Base-by-base conservation (phyloP, 2,329 filamentous ascomycete species). In the Periconia sp. region DNA sequence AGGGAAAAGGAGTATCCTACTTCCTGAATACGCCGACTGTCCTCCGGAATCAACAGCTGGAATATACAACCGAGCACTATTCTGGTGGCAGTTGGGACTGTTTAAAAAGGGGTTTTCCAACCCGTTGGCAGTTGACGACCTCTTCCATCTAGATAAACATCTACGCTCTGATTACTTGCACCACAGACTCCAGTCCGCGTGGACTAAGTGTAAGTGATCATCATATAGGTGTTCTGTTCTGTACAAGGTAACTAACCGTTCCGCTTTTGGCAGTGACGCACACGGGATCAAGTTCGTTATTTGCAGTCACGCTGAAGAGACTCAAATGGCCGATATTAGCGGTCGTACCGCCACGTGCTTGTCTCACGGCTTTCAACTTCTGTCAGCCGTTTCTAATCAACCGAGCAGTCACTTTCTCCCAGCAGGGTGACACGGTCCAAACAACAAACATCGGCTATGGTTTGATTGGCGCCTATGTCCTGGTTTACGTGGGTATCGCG, bases 11-110 rank as follows among this genome's bases (percentile, higher is more conserved):
- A 50, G 54, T 4, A 64, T 76, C 4, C 59, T 79, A 3, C 61
- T 68, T 11, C 48, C 60, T 3, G 62, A 70, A 17, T 76, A 72
- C 33, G 59, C 64, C 1, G 48, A 56, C 2, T 72, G 69, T 29
- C 77, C 79, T 1, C 73, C 70, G 0, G 81, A 84, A 54, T 74
- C 74, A 3, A 81, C 75, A 2, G 77, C 74, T 33, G 73, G 78
- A 3, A 64, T 79, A n/a, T 76, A 76, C 49, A 80, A 69, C 46
- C 67, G 70, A 30, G 64, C 62, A 0, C 61, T 79, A 10, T 82
- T 82, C 54, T 76, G 71, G 68, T 83, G 80, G 80, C 59, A 82
- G 36, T 80, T 77, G 43, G 69, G 72, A 2, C 57, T 84, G 5
- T 75, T 84, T 29, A 69, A 69, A 18, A 61, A 65, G 12, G 79